These are phyloP conservation scores for Rhodotorula kratochvilovae DNA, from an alignment of 768 basidiomycete species.

Conservation along the genomic window DNA sequence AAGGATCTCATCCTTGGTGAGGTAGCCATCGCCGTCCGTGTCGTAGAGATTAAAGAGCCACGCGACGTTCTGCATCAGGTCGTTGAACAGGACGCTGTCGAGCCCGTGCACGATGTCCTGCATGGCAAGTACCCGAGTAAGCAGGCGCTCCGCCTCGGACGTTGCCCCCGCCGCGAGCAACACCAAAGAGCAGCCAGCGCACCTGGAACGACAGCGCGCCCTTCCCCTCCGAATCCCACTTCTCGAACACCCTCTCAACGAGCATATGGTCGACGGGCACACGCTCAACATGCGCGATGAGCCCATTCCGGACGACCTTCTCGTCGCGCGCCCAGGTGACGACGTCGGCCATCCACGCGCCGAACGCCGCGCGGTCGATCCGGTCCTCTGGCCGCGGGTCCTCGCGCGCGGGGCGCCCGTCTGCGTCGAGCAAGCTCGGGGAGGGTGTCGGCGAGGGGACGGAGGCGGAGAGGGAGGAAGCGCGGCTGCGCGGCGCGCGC, in stretches of 20 bases:
- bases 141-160: too few species aligned
- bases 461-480: constrained; percentile 7
- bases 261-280: constrained; percentile 93
- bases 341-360: constrained; percentile 81
- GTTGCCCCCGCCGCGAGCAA: background rate
- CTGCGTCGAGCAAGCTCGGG: background rate
- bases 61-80: constrained; percentile 96
- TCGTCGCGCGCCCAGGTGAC: constrained; percentile 95
- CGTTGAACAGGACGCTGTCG: constrained; percentile 88
- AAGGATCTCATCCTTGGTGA: constrained; percentile 94
- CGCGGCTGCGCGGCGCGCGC: constrained; percentile 13
- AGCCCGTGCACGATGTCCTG: constrained; percentile 86
- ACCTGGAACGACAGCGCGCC: constrained; percentile 89
- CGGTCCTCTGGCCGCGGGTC: constrained; percentile 84
- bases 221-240: constrained; percentile 78
- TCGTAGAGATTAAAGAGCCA: constrained; percentile 97
- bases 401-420: constrained; percentile 44
- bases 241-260: constrained; percentile 86
- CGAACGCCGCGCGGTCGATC: constrained; percentile 78
- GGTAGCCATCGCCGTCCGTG: constrained; percentile 80
- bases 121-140: background rate
- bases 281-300: constrained; percentile 83
- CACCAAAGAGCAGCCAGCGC: constrained; percentile 23
- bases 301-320: constrained; percentile 77
- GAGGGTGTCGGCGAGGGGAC: background rate